phyloP scores from a whole-genome alignment of 345 rosid genomes.

The Bruguiera sexangula region DNA sequence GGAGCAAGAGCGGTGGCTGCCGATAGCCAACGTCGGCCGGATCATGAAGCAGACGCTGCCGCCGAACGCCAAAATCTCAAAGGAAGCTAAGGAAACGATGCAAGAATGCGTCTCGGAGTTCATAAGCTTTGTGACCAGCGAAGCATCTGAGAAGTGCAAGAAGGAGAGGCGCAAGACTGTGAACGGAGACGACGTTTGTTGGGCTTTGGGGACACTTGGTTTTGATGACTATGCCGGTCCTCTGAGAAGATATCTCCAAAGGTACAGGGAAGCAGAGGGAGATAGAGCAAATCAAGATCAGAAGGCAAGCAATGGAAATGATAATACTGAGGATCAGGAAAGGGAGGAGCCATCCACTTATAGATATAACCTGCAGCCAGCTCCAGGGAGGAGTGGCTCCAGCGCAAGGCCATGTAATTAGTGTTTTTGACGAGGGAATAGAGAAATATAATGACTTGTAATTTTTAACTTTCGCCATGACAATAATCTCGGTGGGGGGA shows the following conservation, averaged over 20 bases:
- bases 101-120: constrained; percentile 25
- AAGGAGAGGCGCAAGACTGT: constrained; percentile 17
- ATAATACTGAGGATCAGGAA: background rate
- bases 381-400: background rate
- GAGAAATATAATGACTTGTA: no score
- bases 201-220: constrained; percentile 20
- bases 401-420: background rate
- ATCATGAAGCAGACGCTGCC: constrained; percentile 23
- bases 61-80: constrained; percentile 17
- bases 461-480: no score
- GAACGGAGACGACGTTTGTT: constrained; percentile 20
- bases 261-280: constrained; percentile 13
- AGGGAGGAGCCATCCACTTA: background rate
- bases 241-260: constrained; percentile 9
- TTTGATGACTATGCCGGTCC: constrained; percentile 20
- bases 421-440: background rate
- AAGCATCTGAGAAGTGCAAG: constrained; percentile 21
- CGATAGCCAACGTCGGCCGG: constrained; percentile 23
- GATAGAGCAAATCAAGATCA: constrained; percentile 9
- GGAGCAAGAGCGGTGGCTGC: constrained; percentile 19
- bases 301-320: background rate
- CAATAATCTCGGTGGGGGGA: no score
- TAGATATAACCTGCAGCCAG: constrained; percentile 3
- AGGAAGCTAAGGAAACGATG: constrained; percentile 22
- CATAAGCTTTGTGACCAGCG: constrained; percentile 22